phyloP scores from a whole-genome alignment of 2,329 filamentous ascomycete genomes.

The Nannizziopsis arthrosporioides region DNA sequence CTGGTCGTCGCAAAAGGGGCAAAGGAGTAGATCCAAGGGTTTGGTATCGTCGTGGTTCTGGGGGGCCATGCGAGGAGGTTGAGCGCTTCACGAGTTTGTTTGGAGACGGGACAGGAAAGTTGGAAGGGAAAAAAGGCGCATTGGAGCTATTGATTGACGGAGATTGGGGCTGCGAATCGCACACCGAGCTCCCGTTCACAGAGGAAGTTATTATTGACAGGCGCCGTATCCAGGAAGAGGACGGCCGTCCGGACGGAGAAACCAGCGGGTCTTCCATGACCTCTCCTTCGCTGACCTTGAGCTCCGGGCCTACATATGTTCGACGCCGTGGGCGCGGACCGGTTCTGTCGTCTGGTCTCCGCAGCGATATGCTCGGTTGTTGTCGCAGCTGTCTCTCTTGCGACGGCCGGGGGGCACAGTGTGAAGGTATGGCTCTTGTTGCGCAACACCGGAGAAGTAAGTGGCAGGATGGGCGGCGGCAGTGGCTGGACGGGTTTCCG shows the following conservation, averaged over 20 bases:
- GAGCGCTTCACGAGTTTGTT: slow-evolving; percentile 55
- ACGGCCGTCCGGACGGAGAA: slow-evolving; percentile 28
- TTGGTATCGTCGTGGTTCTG: slow-evolving; percentile 26
- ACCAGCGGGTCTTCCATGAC: slow-evolving; percentile 18
- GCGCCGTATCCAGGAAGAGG: slow-evolving; percentile 46
- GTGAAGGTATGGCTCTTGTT: not conserved
- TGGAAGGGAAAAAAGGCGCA: slow-evolving; percentile 33
- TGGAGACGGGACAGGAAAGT: slow-evolving; percentile 28
- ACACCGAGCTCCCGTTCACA: slow-evolving; percentile 35
- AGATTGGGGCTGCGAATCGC: slow-evolving; percentile 41
- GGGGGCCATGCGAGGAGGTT: slow-evolving; percentile 41
- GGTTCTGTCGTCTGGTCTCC: slow-evolving; percentile 5
- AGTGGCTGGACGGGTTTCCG: slow-evolving; percentile 6
- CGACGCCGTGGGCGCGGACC: slow-evolving; percentile 19
- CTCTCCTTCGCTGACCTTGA: slow-evolving; percentile 21
- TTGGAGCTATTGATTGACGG: slow-evolving; percentile 44
- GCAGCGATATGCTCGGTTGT: not conserved
- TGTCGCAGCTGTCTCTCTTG: not conserved
- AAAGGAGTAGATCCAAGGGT: slow-evolving; percentile 33
- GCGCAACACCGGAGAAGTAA: not conserved
- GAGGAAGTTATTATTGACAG: slow-evolving; percentile 43
- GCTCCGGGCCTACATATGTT: slow-evolving; percentile 26
- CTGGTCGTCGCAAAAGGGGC: slow-evolving; percentile 44
- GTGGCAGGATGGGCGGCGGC: not conserved
- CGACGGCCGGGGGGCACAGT: not conserved